A percentile compares a stretch with the other conserved stretches of the same genome.
Conservation (phyloP, 2,329 filamentous ascomycete genomes). For the Colletotrichum sp. region DNA sequence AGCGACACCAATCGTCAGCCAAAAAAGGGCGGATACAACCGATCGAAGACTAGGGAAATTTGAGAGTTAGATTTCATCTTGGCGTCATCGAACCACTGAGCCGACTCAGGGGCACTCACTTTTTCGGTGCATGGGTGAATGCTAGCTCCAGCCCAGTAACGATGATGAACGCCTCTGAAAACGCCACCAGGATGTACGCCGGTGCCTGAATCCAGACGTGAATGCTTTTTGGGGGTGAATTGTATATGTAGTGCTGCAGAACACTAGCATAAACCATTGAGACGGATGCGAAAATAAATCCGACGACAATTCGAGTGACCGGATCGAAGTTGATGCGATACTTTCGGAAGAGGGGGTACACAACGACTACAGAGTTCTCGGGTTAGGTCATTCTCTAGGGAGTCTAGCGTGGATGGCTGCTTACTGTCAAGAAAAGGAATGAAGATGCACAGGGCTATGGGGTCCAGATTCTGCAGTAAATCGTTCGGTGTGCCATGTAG, state of each 20-base stretch:
- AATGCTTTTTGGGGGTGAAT: constrained; percentile 35
- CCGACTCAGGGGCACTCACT: constrained; percentile 54
- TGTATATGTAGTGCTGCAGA: constrained; percentile 25
- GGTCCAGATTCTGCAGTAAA: constrained; percentile 31
- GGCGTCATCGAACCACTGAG: constrained; percentile 59
- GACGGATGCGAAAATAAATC: constrained; percentile 25
- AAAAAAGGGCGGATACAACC: constrained; percentile 24
- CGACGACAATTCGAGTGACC: constrained; percentile 24
- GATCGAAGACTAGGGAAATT: constrained; percentile 1
- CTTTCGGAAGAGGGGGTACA: constrained; percentile 26
- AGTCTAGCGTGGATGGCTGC: background rate
- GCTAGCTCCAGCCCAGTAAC: constrained; percentile 76
- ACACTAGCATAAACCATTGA: constrained; percentile 28
- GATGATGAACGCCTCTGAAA: constrained; percentile 67
- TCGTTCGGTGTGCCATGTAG: constrained; percentile 29
- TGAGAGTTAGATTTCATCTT: constrained; percentile 33
- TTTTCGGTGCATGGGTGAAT: constrained; percentile 70
- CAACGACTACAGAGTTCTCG: background rate
- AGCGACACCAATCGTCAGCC: constrained; percentile 60
- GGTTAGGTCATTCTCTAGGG: background rate
- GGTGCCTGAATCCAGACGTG: constrained; percentile 60
- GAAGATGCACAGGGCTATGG: constrained; percentile 29
- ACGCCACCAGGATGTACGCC: constrained; percentile 61
- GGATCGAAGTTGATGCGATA: constrained; percentile 25
- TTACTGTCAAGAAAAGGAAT: constrained; percentile 30